A percentile compares a stretch with the other conserved stretches of the same genome.
These are phyloP conservation scores for Xylaria sp. DNA, from an alignment of 2,329 filamentous ascomycete genomes.

Conservation along the genomic window DNA sequence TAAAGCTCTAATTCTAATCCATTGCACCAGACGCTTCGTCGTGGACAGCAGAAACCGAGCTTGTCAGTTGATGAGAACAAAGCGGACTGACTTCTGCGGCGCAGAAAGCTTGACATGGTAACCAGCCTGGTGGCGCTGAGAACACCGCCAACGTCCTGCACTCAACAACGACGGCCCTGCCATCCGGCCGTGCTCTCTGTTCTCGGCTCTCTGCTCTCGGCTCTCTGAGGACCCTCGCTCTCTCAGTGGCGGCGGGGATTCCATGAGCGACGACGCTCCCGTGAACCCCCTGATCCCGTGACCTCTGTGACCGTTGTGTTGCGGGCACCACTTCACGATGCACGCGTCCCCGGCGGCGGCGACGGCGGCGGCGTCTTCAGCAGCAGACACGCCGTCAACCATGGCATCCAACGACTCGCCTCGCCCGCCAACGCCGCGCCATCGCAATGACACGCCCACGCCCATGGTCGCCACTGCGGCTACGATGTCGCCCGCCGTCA, in stretches of 20 bases:
- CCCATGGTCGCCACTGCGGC: neutral
- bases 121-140: conserved; percentile 4
- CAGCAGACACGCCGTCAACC: conserved; percentile 29
- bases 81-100: conserved; percentile 6
- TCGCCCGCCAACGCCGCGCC: conserved; percentile 24
- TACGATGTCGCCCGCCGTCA: too few species aligned
- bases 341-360: conserved; percentile 6
- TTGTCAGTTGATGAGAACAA: conserved; percentile 14
- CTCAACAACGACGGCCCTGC: neutral
- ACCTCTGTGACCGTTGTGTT: neutral
- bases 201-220: neutral
- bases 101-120: conserved; percentile 20
- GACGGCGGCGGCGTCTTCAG: conserved; percentile 20
- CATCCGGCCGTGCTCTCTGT: neutral
- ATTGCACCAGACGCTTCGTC: neutral
- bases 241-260: neutral
- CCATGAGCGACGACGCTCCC: conserved; percentile 9
- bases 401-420: conserved; percentile 33
- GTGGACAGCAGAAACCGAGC: conserved; percentile 4
- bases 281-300: too few species aligned
- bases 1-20: neutral
- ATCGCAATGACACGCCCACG: conserved; percentile 11
- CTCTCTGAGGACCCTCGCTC: neutral
- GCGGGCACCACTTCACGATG: neutral
- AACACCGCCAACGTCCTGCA: conserved; percentile 12